phyloP scores from a whole-genome alignment of 768 basidiomycete species.

The Tephrocybe sp. region DNA sequence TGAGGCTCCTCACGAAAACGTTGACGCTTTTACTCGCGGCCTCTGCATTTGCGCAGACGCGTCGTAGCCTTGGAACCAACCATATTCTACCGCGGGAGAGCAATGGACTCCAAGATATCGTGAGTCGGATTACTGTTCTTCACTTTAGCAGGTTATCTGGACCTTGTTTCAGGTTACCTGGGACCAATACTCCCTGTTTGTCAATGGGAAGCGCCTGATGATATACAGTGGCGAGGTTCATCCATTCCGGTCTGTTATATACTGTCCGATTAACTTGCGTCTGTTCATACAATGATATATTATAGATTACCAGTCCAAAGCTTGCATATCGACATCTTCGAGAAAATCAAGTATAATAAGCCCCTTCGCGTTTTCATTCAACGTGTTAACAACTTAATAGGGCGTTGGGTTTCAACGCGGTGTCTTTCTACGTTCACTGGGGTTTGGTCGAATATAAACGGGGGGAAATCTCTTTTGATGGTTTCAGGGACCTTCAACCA shows the following conservation, averaged over 20 bases:
- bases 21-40: conserved; percentile 22
- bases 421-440: conserved; percentile 45
- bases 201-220: conserved; percentile 40
- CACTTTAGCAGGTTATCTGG: not conserved
- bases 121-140: conserved; percentile 12
- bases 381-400: no score
- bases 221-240: conserved; percentile 43
- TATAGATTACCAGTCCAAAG: conserved; percentile 43
- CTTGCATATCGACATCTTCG: conserved; percentile 41
- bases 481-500: conserved; percentile 50
- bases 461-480: conserved; percentile 51
- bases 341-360: conserved; percentile 39
- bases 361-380: not conserved
- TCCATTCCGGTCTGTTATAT: conserved; percentile 34
- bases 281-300: conserved; percentile 24
- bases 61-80: not conserved
- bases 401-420: conserved; percentile 40
- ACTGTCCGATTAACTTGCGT: not conserved
- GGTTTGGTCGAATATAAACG: conserved; percentile 43
- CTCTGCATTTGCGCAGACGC: conserved; percentile 21
- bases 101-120: conserved; percentile 32
- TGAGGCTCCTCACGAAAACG: conserved; percentile 22
- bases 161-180: conserved; percentile 34
- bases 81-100: conserved; percentile 18
- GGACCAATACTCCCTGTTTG: conserved; percentile 41